A percentile compares a stretch with the other conserved stretches of the same genome.
Evolutionary conservation across 2,329 filamentous ascomycete species (phyloP).

Genomic region (Colletotrichum musicola): DNA sequence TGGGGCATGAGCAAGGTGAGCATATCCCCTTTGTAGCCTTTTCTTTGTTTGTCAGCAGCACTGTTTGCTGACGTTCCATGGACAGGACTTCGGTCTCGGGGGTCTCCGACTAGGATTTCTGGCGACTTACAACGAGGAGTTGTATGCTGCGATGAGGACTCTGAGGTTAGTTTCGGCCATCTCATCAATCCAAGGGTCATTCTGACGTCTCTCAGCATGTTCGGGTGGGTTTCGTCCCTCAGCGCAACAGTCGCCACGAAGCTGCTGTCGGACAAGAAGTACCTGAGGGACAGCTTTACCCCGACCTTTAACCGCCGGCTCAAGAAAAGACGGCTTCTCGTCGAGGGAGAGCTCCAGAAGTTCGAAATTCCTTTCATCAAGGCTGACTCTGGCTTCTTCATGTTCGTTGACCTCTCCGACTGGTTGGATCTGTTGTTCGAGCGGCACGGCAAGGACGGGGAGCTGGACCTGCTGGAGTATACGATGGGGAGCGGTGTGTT

Average conservation of each 20-base stretch:
- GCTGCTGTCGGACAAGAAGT: conserved; percentile 27
- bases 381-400: conserved; percentile 29
- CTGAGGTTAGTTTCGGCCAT: not conserved
- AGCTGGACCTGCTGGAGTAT: conserved; percentile 8
- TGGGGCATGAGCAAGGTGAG: conserved; percentile 28
- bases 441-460: not conserved
- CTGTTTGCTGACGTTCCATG: not conserved
- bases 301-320: conserved; percentile 12
- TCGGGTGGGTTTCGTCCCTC: not conserved
- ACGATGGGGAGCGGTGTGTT: conserved; percentile 24
- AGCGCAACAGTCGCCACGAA: conserved; percentile 11
- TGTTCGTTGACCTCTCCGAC: conserved; percentile 22
- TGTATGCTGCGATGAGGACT: conserved; percentile 10
- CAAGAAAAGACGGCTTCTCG: conserved; percentile 7
- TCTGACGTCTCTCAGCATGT: conserved; percentile 3
- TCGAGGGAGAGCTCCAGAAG: conserved; percentile 3
- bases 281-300: conserved; percentile 7
- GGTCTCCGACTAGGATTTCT: conserved; percentile 5
- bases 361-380: conserved; percentile 15
- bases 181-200: no score
- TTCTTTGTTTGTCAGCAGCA: not conserved
- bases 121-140: conserved; percentile 20
- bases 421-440: conserved; percentile 8
- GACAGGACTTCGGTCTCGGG: conserved; percentile 22
- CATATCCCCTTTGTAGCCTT: not conserved